These are phyloP conservation scores for Ophiostoma ulmi DNA, from an alignment of 2,329 filamentous ascomycete species.

Conservation along the genomic window DNA sequence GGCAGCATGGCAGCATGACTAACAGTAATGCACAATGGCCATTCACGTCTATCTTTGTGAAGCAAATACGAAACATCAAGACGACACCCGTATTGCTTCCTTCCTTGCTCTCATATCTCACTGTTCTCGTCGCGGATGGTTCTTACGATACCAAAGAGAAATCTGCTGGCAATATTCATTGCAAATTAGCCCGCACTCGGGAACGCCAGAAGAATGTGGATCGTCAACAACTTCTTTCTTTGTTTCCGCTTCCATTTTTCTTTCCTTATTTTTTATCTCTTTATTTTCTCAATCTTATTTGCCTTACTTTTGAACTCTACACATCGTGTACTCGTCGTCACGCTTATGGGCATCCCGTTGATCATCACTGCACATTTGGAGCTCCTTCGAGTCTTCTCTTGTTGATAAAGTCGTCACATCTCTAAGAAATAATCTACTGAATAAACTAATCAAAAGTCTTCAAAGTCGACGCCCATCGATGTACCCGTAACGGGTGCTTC, in stretches of 20 bases:
- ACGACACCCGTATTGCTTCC: not conserved
- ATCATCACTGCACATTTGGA: not conserved
- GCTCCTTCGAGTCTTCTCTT: not conserved
- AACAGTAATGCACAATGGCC: not conserved
- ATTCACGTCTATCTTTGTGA: not conserved
- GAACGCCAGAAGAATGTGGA: conserved; percentile 6
- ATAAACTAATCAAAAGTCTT: not conserved
- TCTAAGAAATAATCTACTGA: not conserved
- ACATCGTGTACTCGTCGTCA: conserved; percentile 15
- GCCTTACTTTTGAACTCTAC: not conserved
- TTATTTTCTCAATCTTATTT: not conserved
- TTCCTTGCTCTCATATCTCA: not conserved
- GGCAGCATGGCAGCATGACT: not conserved
- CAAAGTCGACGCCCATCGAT: not conserved
- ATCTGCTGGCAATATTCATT: not conserved
- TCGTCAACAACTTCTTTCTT: not conserved
- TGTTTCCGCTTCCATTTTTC: not conserved
- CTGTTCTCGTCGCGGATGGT: not conserved
- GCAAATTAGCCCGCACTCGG: not conserved
- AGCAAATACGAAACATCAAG: not conserved
- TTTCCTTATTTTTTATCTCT: not conserved
- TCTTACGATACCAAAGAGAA: not conserved
- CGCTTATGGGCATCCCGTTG: conserved; percentile 10
- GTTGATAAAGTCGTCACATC: not conserved
- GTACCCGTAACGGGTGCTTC: not conserved